These are phyloP conservation scores for Uronychia setigera DNA, from an alignment of 73 alveolate genomes.

Conservation along the genomic window DNA sequence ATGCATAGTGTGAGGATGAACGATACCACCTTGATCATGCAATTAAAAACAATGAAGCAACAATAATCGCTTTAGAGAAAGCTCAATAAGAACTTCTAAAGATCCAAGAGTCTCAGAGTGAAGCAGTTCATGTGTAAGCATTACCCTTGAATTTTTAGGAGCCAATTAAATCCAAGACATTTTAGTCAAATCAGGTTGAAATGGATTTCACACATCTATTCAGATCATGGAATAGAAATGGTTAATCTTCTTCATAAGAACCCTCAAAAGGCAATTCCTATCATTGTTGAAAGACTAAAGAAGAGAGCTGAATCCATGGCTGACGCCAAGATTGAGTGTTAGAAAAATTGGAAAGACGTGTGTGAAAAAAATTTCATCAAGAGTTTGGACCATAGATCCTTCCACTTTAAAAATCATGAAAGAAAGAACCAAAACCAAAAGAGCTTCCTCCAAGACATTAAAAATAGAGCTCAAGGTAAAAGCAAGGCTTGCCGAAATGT, in stretches of 20 bases:
- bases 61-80: conserved; percentile 37
- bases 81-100: conserved; percentile 12
- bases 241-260: conserved; percentile 12
- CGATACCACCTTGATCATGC: conserved; percentile 52
- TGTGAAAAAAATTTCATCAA: conserved; percentile 51
- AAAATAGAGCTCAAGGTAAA: neutral
- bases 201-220: conserved; percentile 38
- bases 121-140: conserved; percentile 6
- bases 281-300: conserved; percentile 25
- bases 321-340: conserved; percentile 9
- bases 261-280: conserved; percentile 54
- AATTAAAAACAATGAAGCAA: conserved; percentile 13
- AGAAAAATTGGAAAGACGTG: conserved; percentile 20
- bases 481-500: neutral
- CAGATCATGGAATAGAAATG: conserved; percentile 41
- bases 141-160: conserved; percentile 5
- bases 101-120: neutral
- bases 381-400: conserved; percentile 53
- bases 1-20: conserved; percentile 54
- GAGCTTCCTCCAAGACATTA: neutral
- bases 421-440: conserved; percentile 25
- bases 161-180: neutral
- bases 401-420: conserved; percentile 51
- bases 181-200: conserved; percentile 24
- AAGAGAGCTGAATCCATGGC: conserved; percentile 23